Evolutionary conservation across 352 stramenopile genomes (phyloP), one percentile per base, ranked within the genome.

Genomic region (Phytopythium mirpurense): DNA sequence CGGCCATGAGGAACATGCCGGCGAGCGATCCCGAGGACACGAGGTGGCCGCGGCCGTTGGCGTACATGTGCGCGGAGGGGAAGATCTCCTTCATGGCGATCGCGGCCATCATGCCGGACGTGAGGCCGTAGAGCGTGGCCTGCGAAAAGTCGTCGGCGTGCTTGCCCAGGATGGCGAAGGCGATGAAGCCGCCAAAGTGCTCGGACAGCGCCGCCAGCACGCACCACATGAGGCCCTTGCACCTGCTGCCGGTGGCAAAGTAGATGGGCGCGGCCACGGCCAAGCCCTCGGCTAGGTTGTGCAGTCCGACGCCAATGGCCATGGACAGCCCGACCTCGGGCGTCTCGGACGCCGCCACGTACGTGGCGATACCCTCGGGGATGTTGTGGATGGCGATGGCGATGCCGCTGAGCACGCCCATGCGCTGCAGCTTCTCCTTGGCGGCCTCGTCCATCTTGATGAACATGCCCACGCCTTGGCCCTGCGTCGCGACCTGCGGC

Each of bases 301-400:
- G 95, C 31, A 98, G 90, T 0, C 76, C 91, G 58, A 98, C 98
- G 32, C 88, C 93, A 36, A 98, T 75, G 1, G 93, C 93, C 37
- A 98, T 79, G 8, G 91, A 79, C 10, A 85, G 49, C 26, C 93
- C 96, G 5, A 98, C 81, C 4, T 60, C 69, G 11, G 91, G 88
- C 62, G 98, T 83, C 23, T 93, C 72, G 11, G 98, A 59, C 15
- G 87, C 78, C 2, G 83, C 91, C 10, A 97, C 90, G 63, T 97
- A 99, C 4, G 95, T 98, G 3, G 93, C 96, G 26, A 99, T 88
- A 16, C 96, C 95, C 58, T 98, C 95, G 2, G 96, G 96, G 52
- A 99, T 96, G 72, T 99, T 99, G 80, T 99, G 96, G 31, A 98
- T 63, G 9, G 68, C 91, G 54, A 99, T 97, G 15, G 96, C 91